Percentiles rank a stretch among this genome's conserved stretches.
Conservation (phyloP, 176 grass and related monocot genomes). For the Secale cereale region DNA sequence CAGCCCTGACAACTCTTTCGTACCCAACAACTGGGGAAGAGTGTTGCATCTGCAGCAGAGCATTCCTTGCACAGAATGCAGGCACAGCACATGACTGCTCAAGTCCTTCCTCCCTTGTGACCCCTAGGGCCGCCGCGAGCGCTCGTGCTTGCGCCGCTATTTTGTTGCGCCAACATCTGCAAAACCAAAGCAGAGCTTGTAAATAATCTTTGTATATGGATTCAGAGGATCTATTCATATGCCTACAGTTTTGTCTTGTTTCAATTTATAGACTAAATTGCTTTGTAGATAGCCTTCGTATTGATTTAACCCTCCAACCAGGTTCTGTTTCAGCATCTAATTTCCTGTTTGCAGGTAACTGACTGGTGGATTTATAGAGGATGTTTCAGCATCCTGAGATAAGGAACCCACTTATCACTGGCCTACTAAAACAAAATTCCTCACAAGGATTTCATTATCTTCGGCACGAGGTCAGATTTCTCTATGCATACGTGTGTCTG, state of each 20-base stretch:
- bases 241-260: not conserved
- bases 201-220: not conserved
- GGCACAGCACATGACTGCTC: not conserved
- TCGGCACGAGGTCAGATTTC: not conserved
- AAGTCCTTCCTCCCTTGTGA: not conserved
- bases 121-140: not conserved
- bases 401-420: slow-evolving; percentile 5
- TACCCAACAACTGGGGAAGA: not conserved
- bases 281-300: not conserved
- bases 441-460: not conserved
- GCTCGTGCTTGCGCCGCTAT: slow-evolving; percentile 4
- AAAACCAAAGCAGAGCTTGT: not conserved
- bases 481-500: not conserved
- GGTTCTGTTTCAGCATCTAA: not conserved
- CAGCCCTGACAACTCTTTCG: not conserved
- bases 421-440: not conserved
- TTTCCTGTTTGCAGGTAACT: not conserved
- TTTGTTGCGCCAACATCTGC: slow-evolving; percentile 35
- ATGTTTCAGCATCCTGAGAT: too few species aligned
- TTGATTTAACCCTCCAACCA: not conserved
- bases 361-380: too few species aligned
- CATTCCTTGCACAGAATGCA: not conserved
- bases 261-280: not conserved
- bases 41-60: not conserved
- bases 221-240: not conserved